Base-by-base conservation (phyloP, 1,284 basidiomycete species). In the Malassezia sympodialis region DNA sequence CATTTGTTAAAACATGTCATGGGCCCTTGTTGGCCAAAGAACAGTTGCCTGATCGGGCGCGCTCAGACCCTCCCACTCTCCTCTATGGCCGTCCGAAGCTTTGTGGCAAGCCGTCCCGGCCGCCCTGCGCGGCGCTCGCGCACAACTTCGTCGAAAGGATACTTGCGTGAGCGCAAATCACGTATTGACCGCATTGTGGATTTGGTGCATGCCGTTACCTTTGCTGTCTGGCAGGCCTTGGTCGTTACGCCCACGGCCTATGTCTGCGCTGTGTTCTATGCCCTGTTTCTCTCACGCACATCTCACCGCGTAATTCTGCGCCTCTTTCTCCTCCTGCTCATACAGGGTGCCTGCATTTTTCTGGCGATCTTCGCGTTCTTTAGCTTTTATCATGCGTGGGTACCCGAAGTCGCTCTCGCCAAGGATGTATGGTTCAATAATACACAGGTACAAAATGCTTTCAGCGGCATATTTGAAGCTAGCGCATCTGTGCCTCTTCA, bases 361-460 rank as follows among this genome's bases (percentile, higher is more conserved):
- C 49, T 65, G 14, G 70, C 72, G 6, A 46, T 74, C 12, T 19
- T 66, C 19, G 68, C 66, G 34, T 74, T 73, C 43, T 52, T 67
- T 27, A 69, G 68, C 14, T 74, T 74, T 56, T 72, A 72, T 46
- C 54, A 69, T 30, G 65, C 66, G 4, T 74, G 72, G 70, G 68
- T 73, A 8, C 72, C 72, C 4, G 58, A 67, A 19, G 62, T 67
- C 4, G 62, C 67, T 4, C 44, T 67, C 4, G 34, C 60, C 5
- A 64, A 68, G 39, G 61, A 66, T n/a, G 60, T 74, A 11, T 67
- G 62, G 61, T 56, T 74, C 24, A 64, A 72, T 41, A 67, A 72
- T 37, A n/a, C 14, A 44, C 24, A 34, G 10, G 32, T 27, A 4
- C 27, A 14, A 28, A 30, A 2, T 28, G 27, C 43, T 56, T 45